Conservation (phyloP, 371 early-diverging fungal genomes). For the Mucor velutinosus region DNA sequence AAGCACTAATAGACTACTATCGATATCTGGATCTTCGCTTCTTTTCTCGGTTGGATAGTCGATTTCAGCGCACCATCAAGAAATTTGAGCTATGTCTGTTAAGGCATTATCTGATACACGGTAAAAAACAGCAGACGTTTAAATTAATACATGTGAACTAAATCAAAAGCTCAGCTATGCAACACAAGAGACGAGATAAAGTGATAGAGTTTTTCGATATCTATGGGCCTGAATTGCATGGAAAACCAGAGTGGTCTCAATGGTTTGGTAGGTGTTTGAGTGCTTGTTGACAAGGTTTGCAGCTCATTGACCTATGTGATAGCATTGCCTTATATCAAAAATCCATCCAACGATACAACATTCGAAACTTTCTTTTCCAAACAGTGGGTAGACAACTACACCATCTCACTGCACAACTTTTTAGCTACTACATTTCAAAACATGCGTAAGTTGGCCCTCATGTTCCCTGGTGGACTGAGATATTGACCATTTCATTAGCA, state of each 20-base stretch:
- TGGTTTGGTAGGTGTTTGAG: slow-evolving; percentile 62
- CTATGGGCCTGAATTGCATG: slow-evolving; percentile 63
- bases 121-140: slow-evolving; percentile 29
- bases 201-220: slow-evolving; percentile 66
- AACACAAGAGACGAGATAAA: slow-evolving; percentile 61
- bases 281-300: background rate
- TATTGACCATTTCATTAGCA: slow-evolving; percentile 34
- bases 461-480: background rate
- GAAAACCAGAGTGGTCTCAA: slow-evolving; percentile 63
- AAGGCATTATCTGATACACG: slow-evolving; percentile 65
- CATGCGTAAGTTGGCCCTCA: slow-evolving; percentile 60
- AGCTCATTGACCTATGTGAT: background rate
- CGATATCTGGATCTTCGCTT: slow-evolving; percentile 69
- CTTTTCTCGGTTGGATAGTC: slow-evolving; percentile 68
- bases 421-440: slow-evolving; percentile 69
- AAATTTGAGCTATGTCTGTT: slow-evolving; percentile 68
- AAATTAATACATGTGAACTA: background rate
- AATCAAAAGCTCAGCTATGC: slow-evolving; percentile 46
- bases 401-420: slow-evolving; percentile 66
- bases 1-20: slow-evolving; percentile 62
- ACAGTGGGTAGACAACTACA: slow-evolving; percentile 70
- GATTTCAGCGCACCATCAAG: slow-evolving; percentile 62
- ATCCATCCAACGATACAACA: slow-evolving; percentile 63
- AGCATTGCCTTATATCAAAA: slow-evolving; percentile 68
- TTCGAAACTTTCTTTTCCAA: slow-evolving; percentile 69